Evolutionary conservation across 176 grass and related monocot genomes (phyloP), one percentile per base, ranked within the genome.

Genomic region (Triticum dicoccoides): DNA sequence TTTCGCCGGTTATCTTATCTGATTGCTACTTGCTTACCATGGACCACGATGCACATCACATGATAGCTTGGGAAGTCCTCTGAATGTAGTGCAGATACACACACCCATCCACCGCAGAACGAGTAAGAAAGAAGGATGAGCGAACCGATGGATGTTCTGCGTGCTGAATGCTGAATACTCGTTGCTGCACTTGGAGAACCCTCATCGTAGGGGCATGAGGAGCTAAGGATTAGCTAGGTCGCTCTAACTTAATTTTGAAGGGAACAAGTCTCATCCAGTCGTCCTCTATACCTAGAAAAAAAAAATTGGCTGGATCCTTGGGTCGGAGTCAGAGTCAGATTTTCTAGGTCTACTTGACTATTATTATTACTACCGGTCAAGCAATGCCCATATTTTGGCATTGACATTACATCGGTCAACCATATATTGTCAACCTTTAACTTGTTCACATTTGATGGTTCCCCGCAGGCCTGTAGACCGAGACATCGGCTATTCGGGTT

Each of bases 361-460:
- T 11, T 25, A 52, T 21, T 21, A 21, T 8, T 21, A 59, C 18
- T 59, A 20, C 20, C 0, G 8, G 51, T 77, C 63, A 78, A 42
- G 65, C 38, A 18, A 13, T 66, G 4, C 5, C 4, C 1, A 34
- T 45, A n/a, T 42, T 38, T 72, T 15, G 54, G 29, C 64, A 9
- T 61, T 79, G 74, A 79, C 66, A 17, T 58, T 58, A 42, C 30
- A 17, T 10, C 9, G 2, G 32, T 90, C 73, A 80, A 79, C 73
- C 0, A 0, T 65, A 59, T 73, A 52, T 24, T 39, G 54, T 21
- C 21, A 20, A 20, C 13, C 14, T 74, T 13, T 24, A 20, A 27
- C 17, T 44, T 11, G 78, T 90, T 90, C 73, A 73, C 34, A 86
- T 5, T 33, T n/a, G 81, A n/a, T 47, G 21, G 64, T n/a, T 61